phyloP scores from a whole-genome alignment of 139 green algal species.

The Chlamydomonas applanata region DNA sequence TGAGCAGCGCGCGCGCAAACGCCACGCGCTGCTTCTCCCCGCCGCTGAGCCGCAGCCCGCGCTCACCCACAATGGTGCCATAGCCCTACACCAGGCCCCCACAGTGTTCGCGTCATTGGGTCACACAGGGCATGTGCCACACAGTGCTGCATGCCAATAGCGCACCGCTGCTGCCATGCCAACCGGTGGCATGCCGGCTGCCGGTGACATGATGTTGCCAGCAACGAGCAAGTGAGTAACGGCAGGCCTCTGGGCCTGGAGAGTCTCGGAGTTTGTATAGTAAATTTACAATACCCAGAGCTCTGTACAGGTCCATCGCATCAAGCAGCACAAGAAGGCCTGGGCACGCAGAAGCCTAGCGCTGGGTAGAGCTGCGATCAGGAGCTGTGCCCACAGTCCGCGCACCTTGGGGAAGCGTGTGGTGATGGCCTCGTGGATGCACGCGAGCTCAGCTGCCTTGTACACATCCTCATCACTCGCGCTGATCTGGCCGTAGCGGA shows the following conservation, averaged over 20 bases:
- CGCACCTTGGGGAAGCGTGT: slow-evolving; percentile 57
- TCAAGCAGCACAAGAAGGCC: too few relatives aligned
- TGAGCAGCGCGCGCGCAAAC: slow-evolving; percentile 57
- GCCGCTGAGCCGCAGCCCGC: slow-evolving; percentile 64
- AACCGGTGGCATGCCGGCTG: too few relatives aligned
- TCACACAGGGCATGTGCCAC: neutral
- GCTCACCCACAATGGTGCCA: slow-evolving; percentile 83
- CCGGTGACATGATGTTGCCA: too few relatives aligned
- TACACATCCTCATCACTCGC: slow-evolving; percentile 65
- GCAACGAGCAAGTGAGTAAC: too few relatives aligned
- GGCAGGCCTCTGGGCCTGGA: too few relatives aligned
- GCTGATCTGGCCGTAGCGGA: slow-evolving; percentile 55
- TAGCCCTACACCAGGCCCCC: slow-evolving; percentile 63
- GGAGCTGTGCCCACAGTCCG: too few relatives aligned
- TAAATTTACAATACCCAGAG: too few relatives aligned
- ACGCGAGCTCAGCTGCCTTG: slow-evolving; percentile 57
- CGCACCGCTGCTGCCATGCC: too few relatives aligned
- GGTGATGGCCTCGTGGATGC: slow-evolving; percentile 77
- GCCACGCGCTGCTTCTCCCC: slow-evolving; percentile 69
- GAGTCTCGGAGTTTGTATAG: too few relatives aligned
- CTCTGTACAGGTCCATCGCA: too few relatives aligned
- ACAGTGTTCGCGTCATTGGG: neutral
- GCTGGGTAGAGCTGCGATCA: too few relatives aligned
- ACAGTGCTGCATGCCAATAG: neutral
- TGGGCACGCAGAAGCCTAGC: too few relatives aligned